Base-by-base conservation (phyloP, 1,284 basidiomycete species). In the Amylostereum areolatum region DNA sequence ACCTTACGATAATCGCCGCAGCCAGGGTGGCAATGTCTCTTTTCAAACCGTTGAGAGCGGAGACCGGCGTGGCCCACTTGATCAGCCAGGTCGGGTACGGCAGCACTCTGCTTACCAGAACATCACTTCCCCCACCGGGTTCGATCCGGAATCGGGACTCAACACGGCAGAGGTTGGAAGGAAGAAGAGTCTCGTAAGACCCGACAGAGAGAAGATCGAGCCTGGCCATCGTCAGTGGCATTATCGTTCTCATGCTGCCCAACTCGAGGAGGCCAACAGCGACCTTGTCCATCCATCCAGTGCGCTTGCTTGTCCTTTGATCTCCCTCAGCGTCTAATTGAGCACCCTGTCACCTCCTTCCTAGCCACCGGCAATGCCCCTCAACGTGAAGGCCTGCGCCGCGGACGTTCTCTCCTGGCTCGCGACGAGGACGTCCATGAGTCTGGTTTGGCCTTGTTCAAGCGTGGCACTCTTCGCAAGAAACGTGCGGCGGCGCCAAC, bases 181-280 rank as follows among this genome's bases (percentile, higher is more conserved):
- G 63, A 98, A 97, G 77, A 96, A 95, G 79, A 92, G 88, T 62
- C 79, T 99, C 43, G 92, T 98, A 48, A 77, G 83, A 50, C 96
- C 97, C 6, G 96, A 99, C 68, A 78, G 96, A 54, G 96, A 97
- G 74, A 91, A 96, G 74, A 92, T 98, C 61, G 95, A 97, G 63
- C 94, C 95, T 7, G 85, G 84, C 44, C 94, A 98, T 73, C 81
- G 94, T 40, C 85, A 96, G 58, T 99, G 89, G 85, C 89, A 98
- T 71, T 99, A 99, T 70, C 85, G 93, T 47, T 87, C 80, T 56
- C 93, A 91, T 68, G 91, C 92, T 11, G 86, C 88, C 24, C 84
- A 90, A 62, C 78, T 92, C 66, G 83, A 87, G 64, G 74, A 84
- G 51, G 82, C 84, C 55, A 77, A 80, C 11, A 65, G 66, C 31